These are phyloP conservation scores for Lipomyces lipofer DNA, from an alignment of 805 yeast genomes.

Conservation along the genomic window DNA sequence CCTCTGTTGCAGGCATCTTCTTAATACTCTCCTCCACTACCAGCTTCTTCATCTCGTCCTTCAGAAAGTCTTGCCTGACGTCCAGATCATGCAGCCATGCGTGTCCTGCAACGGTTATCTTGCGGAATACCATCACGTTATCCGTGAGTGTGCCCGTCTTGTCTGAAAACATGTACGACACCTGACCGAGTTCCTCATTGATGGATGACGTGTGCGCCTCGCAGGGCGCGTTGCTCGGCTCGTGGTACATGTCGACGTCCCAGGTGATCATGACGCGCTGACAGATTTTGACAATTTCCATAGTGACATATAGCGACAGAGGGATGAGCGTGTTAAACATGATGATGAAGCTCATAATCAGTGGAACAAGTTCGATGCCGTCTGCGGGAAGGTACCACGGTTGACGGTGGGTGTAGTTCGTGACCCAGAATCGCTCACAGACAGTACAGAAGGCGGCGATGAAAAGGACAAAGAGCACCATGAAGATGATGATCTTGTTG, in stretches of 20 bases:
- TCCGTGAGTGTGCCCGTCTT: slow-evolving; percentile 98
- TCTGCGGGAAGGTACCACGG: slow-evolving; percentile 73
- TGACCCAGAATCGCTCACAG: slow-evolving; percentile 62
- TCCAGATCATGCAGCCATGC: slow-evolving; percentile 85
- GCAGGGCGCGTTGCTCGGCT: slow-evolving; percentile 81
- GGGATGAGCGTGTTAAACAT: slow-evolving; percentile 98
- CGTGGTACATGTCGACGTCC: slow-evolving; percentile 94
- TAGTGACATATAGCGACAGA: slow-evolving; percentile 87
- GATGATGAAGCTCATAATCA: slow-evolving; percentile 92
- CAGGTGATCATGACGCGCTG: slow-evolving; percentile 79
- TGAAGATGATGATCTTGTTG: slow-evolving; percentile 78
- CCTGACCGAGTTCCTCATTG: slow-evolving; percentile 95
- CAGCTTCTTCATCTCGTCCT: slow-evolving; percentile 11
- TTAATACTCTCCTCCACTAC: not conserved
- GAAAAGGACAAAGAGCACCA: slow-evolving; percentile 78
- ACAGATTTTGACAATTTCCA: slow-evolving; percentile 90
- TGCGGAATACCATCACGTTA: slow-evolving; percentile 88
- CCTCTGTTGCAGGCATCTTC: not conserved
- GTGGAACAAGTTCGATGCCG: slow-evolving; percentile 84
- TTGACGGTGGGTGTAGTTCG: slow-evolving; percentile 42
- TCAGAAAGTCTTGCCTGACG: slow-evolving; percentile 40
- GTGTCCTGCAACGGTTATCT: slow-evolving; percentile 81
- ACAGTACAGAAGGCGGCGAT: slow-evolving; percentile 79
- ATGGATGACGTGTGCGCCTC: slow-evolving; percentile 95
- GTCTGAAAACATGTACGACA: slow-evolving; percentile 90